Percentiles rank a stretch among this genome's conserved stretches.
These are phyloP conservation scores for Penicillium sp. DNA, from an alignment of 2,329 filamentous ascomycete genomes.

Conservation along the genomic window DNA sequence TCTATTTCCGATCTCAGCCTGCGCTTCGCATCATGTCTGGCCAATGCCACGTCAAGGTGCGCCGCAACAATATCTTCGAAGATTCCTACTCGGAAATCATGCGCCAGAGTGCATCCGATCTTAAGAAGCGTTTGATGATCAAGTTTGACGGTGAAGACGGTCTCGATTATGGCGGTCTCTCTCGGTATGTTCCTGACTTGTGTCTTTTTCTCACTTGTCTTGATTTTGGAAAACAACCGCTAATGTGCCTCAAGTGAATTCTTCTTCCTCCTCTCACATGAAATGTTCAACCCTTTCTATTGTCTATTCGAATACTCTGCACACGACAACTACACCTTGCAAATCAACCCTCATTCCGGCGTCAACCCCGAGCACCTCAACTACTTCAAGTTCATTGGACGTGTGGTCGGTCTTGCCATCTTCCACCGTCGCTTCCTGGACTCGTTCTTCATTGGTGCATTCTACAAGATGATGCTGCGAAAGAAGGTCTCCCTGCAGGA, in stretches of 20 bases:
- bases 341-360: conserved; percentile 98
- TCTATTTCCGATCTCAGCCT: conserved; percentile 98
- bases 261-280: conserved; percentile 97
- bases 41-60: conserved; percentile 96
- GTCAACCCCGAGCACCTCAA: conserved; percentile 99
- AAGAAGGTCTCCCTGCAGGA: conserved; percentile 88
- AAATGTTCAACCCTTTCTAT: conserved; percentile 99
- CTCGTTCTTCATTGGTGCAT: conserved; percentile 96
- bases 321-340: conserved; percentile 98
- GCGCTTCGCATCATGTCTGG: conserved; percentile 91
- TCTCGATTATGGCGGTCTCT: conserved; percentile 94
- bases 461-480: conserved; percentile 98
- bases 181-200: conserved; percentile 48
- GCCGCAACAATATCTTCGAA: conserved; percentile 94
- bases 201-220: background rate
- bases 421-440: conserved; percentile 97
- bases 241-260: conserved; percentile 63
- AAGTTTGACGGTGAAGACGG: conserved; percentile 99
- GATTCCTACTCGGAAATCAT: conserved; percentile 99
- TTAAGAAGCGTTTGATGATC: conserved; percentile 99
- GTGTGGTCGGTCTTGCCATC: conserved; percentile 92
- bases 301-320: conserved; percentile 99
- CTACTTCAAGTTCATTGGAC: conserved; percentile 99
- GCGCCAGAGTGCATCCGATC: conserved; percentile 85
- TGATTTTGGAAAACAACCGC: conserved; percentile 6